These are phyloP conservation scores for Hanseniaspora osmophila DNA, from an alignment of 805 yeast genomes.

Conservation along the genomic window DNA sequence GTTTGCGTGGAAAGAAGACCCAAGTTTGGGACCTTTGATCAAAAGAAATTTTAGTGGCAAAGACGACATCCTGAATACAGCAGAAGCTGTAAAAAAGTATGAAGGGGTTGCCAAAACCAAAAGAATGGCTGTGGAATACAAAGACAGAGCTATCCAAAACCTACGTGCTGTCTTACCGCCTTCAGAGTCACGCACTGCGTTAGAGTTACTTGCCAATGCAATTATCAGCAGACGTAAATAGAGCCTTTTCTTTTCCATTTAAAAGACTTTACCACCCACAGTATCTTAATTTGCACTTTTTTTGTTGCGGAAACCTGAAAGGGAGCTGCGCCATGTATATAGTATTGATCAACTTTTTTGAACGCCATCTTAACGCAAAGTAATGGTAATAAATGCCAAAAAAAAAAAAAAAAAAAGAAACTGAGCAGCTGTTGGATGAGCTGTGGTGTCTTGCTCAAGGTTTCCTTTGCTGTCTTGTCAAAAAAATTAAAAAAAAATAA, in stretches of 20 bases:
- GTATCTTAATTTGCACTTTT: too few relatives aligned
- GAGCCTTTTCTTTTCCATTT: neutral
- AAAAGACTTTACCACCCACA: too few relatives aligned
- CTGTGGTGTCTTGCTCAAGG: neutral
- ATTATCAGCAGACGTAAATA: conserved; percentile 70
- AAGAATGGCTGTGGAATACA: conserved; percentile 62
- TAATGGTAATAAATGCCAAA: too few relatives aligned
- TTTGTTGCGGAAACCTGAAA: too few relatives aligned
- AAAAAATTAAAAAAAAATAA: conserved; percentile 8
- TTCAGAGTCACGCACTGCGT: conserved; percentile 77
- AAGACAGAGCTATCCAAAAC: conserved; percentile 59
- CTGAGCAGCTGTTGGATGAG: neutral
- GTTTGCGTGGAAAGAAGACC: conserved; percentile 83
- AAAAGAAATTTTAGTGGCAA: conserved; percentile 65
- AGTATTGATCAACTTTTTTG: too few relatives aligned
- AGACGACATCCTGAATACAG: conserved; percentile 79
- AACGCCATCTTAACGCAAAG: too few relatives aligned
- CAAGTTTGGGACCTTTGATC: conserved; percentile 72
- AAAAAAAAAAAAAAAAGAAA: too few relatives aligned
- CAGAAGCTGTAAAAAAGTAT: conserved; percentile 53
- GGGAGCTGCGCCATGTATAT: too few relatives aligned
- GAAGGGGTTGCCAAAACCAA: conserved; percentile 68
- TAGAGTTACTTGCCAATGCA: conserved; percentile 71
- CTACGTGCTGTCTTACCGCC: conserved; percentile 61
- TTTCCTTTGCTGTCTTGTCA: too few relatives aligned